Conservation (phyloP, 495 filamentous ascomycete species). For the Penicillium egyptiacum region DNA sequence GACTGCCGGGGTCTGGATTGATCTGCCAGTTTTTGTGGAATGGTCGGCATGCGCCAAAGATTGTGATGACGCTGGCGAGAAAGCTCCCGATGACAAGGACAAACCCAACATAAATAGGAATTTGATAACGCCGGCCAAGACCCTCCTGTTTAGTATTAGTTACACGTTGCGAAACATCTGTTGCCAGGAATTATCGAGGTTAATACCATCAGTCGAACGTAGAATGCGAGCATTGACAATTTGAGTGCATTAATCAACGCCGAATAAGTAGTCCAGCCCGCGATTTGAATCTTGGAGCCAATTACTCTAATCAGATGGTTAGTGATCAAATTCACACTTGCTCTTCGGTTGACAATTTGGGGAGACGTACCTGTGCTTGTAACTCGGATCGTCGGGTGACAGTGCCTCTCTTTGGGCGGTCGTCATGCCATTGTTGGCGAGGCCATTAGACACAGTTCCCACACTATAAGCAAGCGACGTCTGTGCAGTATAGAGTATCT, state of each 20-base stretch:
- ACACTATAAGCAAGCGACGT: conserved; percentile 38
- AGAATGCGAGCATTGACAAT: conserved; percentile 53
- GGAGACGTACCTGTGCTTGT: conserved; percentile 26
- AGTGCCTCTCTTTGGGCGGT: conserved; percentile 42
- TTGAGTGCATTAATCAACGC: conserved; percentile 54
- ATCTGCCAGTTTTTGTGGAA: conserved; percentile 57
- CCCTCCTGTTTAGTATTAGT: conserved; percentile 24
- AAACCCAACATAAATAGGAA: conserved; percentile 49
- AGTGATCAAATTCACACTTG: background rate
- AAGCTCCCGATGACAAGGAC: conserved; percentile 45
- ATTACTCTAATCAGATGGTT: conserved; percentile 32
- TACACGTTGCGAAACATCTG: background rate
- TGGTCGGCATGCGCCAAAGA: conserved; percentile 48
- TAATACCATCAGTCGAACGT: conserved; percentile 51
- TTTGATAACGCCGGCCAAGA: conserved; percentile 38
- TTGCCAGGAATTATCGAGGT: conserved; percentile 10
- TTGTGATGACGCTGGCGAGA: conserved; percentile 46
- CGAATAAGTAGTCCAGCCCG: conserved; percentile 54
- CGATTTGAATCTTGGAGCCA: conserved; percentile 55
- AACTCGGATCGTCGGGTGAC: conserved; percentile 35
- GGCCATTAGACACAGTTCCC: conserved; percentile 34
- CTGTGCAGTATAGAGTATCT: conserved; percentile 40
- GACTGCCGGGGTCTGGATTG: conserved; percentile 54
- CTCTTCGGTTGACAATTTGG: background rate
- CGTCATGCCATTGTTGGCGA: conserved; percentile 55